These are phyloP conservation scores for Mortierella sp. DNA, from an alignment of 371 early-diverging fungal genomes.

Conservation along the genomic window DNA sequence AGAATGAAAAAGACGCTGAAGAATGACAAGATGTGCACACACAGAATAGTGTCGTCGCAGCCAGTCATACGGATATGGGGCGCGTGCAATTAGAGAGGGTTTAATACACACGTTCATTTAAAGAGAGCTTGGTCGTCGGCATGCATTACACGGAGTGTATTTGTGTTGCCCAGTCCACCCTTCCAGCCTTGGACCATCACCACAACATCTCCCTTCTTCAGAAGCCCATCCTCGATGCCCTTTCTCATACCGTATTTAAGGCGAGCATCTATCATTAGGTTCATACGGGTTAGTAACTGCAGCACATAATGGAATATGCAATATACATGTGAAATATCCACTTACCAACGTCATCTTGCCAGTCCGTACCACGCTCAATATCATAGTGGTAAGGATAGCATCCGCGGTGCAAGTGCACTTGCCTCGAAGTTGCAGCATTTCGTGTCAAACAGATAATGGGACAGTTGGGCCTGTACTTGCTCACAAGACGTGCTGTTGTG, in stretches of 20 bases:
- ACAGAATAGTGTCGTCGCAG: too few relatives aligned
- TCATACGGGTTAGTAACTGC: background rate
- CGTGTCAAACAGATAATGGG: slow-evolving; percentile 92
- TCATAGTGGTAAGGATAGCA: slow-evolving; percentile 87
- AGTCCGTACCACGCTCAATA: slow-evolving; percentile 58
- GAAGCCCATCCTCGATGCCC: slow-evolving; percentile 68
- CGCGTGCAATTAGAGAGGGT: slow-evolving; percentile 14
- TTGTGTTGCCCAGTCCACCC: slow-evolving; percentile 80
- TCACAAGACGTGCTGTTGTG: slow-evolving; percentile 87
- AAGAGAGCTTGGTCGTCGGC: slow-evolving; percentile 21
- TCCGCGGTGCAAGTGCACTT: slow-evolving; percentile 89
- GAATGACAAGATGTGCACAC: too few relatives aligned
- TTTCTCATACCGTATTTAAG: slow-evolving; percentile 71
- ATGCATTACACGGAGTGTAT: slow-evolving; percentile 77
- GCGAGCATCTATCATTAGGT: slow-evolving; percentile 62
- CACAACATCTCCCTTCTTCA: slow-evolving; percentile 72
- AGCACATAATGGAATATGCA: background rate
- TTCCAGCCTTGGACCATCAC: slow-evolving; percentile 82
- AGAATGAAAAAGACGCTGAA: background rate
- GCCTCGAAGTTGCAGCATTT: slow-evolving; percentile 84
- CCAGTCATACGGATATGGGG: background rate
- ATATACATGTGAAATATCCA: background rate
- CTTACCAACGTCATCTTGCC: slow-evolving; percentile 60
- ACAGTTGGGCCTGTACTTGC: slow-evolving; percentile 93
- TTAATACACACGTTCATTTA: slow-evolving; percentile 12